These are phyloP conservation scores for Schoenoplectus triqueter DNA, from an alignment of 202 grass and related monocot species.

Conservation along the genomic window DNA sequence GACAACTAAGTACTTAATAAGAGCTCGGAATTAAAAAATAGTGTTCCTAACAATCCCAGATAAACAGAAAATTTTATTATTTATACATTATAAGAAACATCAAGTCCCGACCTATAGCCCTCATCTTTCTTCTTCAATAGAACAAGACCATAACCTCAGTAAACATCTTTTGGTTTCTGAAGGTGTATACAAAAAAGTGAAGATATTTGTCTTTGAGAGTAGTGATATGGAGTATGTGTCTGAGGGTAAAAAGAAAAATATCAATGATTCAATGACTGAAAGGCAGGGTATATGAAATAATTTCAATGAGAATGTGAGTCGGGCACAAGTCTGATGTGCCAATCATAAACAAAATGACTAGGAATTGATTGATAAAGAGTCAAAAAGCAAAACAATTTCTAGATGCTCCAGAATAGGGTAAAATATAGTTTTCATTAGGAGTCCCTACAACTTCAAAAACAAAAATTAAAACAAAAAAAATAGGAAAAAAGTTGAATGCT, in stretches of 20 bases:
- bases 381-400: conserved; percentile 9
- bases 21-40: neutral
- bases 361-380: conserved; percentile 21
- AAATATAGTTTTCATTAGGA: conserved; percentile 22
- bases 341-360: conserved; percentile 37
- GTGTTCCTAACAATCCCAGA: neutral
- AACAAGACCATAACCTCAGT: neutral
- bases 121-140: neutral
- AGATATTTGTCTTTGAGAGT: neutral
- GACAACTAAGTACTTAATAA: neutral
- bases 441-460: neutral
- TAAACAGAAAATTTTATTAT: neutral
- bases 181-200: neutral
- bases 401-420: neutral
- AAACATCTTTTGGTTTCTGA: neutral
- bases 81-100: neutral
- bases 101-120: neutral
- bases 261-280: conserved; percentile 3
- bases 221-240: neutral
- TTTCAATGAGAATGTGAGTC: neutral
- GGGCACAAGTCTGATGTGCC: conserved; percentile 24
- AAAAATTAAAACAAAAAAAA: neutral
- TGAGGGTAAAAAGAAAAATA: neutral
- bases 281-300: neutral
- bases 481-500: neutral